A percentile compares a stretch with the other conserved stretches of the same genome.
Evolutionary conservation across 2,329 filamentous ascomycete species (phyloP).

Genomic region (Penicillium polonicum): DNA sequence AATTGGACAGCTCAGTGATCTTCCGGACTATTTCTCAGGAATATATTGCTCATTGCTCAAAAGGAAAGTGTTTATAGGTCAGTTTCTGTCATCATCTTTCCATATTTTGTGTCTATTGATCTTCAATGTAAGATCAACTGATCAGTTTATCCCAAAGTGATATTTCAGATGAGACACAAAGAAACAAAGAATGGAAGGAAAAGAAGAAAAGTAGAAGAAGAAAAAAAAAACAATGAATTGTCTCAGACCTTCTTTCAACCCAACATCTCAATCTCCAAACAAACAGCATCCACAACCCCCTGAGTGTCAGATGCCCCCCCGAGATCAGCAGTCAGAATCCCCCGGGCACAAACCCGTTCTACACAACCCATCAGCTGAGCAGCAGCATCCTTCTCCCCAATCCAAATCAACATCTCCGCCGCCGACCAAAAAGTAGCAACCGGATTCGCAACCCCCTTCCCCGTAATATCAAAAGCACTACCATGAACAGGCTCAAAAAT

Average conservation of each 20-base stretch:
- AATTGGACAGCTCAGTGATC: not conserved
- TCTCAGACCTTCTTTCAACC: slow-evolving; percentile 1
- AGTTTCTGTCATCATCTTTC: not conserved
- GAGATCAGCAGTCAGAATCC: slow-evolving; percentile 58
- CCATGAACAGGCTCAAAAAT: slow-evolving; percentile 66
- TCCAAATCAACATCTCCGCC: slow-evolving; percentile 64
- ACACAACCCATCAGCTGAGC: slow-evolving; percentile 57
- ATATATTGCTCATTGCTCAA: not conserved
- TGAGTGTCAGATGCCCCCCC: slow-evolving; percentile 57
- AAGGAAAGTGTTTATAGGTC: not conserved
- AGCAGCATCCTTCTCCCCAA: slow-evolving; percentile 58
- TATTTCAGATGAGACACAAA: not conserved
- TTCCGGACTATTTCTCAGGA: not conserved
- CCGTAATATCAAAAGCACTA: slow-evolving; percentile 56
- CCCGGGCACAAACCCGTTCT: slow-evolving; percentile 57
- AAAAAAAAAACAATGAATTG: slow-evolving; percentile 1
- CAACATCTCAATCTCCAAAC: slow-evolving; percentile 48
- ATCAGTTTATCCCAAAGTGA: not conserved
- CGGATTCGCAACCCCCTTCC: slow-evolving; percentile 55
- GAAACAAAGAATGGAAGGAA: not conserved
- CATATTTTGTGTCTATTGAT: not conserved
- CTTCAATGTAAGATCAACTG: not conserved
- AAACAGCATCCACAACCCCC: slow-evolving; percentile 58
- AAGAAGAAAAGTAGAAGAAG: not conserved
- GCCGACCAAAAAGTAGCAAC: slow-evolving; percentile 68